Evolutionary conservation across 2,329 filamentous ascomycete genomes (phyloP), one percentile per base, ranked within the genome.

Genomic region (Trichoderma sp.): DNA sequence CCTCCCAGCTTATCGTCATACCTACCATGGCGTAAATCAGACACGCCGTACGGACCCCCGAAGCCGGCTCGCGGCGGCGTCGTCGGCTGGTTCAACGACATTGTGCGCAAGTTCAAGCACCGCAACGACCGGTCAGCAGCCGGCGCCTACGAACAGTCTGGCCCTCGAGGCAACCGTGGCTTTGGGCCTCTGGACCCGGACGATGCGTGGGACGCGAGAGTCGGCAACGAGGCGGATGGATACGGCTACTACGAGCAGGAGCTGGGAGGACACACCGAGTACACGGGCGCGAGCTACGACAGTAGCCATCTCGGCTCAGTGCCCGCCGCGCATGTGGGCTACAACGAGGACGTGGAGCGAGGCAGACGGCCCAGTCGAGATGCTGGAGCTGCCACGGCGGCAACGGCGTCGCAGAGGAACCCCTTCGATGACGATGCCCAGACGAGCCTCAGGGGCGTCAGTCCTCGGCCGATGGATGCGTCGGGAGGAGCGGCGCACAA

Each of bases 191-290:
- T 93, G 56, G 93, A 96, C 75, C 91, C 91, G 1, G 93, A 96
- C 77, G 92, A 94, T 76, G 92, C 92, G 2, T 97, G 93, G 93
- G 92, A 96, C 80, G 81, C 91, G 71, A 84, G 91, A 70, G 92
- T 96, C 5, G 91, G 91, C 69, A 85, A 89, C 73, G 92, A 94
- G 78, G 87, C 90, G 21, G 89, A 91, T 75, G 81, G 80, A 14
- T 89, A 90, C 76, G 87, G 86, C 26, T 92, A 92, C 78, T 92
- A 95, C 77, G 91, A 93, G 80, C 88, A 91, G 76, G 91, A 94
- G 79, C 81, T 93, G 5, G 78, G 77, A 10, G 79, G 74, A 28
- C 71, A 81, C 76, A 74, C 73, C 49, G 77, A 75, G 69, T 76
- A 77, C 58, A 63, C 43, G 70, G 81, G 79, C 71, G 81, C 79